phyloP scores from a whole-genome alignment of 495 filamentous ascomycete species.

The Cladorrhinum samala region DNA sequence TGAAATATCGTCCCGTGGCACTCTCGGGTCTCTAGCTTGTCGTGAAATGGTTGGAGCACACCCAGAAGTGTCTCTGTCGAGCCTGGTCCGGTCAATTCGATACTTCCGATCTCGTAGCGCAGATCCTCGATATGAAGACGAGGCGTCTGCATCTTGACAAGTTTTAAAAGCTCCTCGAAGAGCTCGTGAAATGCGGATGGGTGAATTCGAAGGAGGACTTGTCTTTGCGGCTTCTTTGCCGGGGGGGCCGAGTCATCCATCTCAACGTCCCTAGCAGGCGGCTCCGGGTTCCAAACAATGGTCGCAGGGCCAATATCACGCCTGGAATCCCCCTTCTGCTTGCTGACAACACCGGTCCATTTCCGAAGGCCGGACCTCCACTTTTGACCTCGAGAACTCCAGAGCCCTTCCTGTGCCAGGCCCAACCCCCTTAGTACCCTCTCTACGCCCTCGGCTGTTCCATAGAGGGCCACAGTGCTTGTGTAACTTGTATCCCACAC shows the following conservation, averaged over 20 bases:
- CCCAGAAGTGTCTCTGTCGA: constrained; percentile 76
- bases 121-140: constrained; percentile 78
- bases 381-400: constrained; percentile 57
- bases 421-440: constrained; percentile 59
- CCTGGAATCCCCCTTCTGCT: constrained; percentile 47
- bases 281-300: constrained; percentile 58
- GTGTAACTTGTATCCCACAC: constrained; percentile 97
- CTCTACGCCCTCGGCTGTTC: constrained; percentile 54
- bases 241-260: constrained; percentile 13
- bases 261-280: constrained; percentile 1
- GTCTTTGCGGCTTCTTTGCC: constrained; percentile 42
- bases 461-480: constrained; percentile 75
- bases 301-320: constrained; percentile 68
- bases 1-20: constrained; percentile 53
- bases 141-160: constrained; percentile 66
- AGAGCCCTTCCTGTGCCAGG: constrained; percentile 51
- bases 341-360: constrained; percentile 60
- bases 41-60: constrained; percentile 54
- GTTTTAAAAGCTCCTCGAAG: constrained; percentile 68
- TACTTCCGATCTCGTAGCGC: constrained; percentile 90
- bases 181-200: constrained; percentile 81
- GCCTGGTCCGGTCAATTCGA: constrained; percentile 78
- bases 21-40: constrained; percentile 23
- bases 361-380: constrained; percentile 69
- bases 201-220: constrained; percentile 71